These are phyloP conservation scores for Platanthera guangdongensis DNA, from an alignment of 106 monocot genomes.

Conservation along the genomic window DNA sequence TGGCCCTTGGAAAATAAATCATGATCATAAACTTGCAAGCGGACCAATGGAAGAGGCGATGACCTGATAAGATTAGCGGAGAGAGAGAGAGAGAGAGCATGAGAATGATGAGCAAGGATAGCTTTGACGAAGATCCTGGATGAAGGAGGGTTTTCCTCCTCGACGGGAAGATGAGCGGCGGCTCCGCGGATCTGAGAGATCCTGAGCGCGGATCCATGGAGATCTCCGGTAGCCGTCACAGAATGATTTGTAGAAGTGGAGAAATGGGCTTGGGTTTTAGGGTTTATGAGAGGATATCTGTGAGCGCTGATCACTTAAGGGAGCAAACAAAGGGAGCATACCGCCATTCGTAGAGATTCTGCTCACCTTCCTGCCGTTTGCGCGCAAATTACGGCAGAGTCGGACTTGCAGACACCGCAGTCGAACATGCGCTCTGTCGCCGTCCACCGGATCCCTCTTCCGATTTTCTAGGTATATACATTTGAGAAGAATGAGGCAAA, in stretches of 20 bases:
- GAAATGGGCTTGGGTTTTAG: not conserved
- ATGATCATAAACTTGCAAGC: too few relatives aligned
- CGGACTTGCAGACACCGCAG: too few relatives aligned
- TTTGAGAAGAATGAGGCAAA: too few relatives aligned
- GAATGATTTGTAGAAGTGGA: not conserved
- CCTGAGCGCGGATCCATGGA: not conserved
- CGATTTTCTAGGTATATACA: too few relatives aligned
- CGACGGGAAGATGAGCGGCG: not conserved
- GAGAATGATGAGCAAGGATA: not conserved
- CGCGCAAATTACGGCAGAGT: too few relatives aligned
- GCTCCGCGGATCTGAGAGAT: not conserved
- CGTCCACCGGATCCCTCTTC: too few relatives aligned
- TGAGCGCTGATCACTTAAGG: not conserved
- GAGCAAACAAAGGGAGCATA: not conserved
- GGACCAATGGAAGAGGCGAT: too few relatives aligned
- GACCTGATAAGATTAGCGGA: too few relatives aligned
- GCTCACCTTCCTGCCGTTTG: not conserved
- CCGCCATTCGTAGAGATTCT: not conserved
- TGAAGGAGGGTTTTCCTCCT: not conserved
- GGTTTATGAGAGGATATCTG: not conserved
- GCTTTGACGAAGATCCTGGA: constrained; percentile 7
- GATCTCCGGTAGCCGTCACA: not conserved
- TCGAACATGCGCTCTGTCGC: too few relatives aligned
- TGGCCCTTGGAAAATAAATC: too few relatives aligned
- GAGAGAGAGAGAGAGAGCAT: not conserved